phyloP scores from a whole-genome alignment of 2,329 filamentous ascomycete species.

The Ophiostoma ulmi region DNA sequence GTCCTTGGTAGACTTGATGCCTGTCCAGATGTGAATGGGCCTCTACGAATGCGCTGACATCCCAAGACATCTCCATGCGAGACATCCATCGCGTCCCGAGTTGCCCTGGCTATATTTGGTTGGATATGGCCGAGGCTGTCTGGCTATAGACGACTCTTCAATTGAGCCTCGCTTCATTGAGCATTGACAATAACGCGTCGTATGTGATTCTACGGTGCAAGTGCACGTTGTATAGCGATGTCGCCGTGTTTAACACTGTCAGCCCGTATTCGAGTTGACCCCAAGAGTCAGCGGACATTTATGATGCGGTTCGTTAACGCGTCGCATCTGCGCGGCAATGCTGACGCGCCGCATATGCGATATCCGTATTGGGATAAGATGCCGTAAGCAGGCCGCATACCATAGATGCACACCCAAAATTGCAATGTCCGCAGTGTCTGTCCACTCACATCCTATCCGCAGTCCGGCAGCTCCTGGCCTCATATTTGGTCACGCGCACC shows the following conservation, averaged over 20 bases:
- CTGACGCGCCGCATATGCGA: background rate
- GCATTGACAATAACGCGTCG: too few relatives aligned
- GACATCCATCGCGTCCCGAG: background rate
- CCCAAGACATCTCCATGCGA: background rate
- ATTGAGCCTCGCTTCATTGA: background rate
- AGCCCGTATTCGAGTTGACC: background rate
- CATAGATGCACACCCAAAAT: background rate
- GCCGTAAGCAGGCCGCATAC: background rate
- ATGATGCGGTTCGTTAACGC: background rate
- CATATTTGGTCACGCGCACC: constrained; percentile 8
- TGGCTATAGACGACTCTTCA: background rate
- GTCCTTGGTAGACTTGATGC: background rate
- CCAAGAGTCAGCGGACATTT: background rate
- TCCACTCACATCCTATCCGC: background rate
- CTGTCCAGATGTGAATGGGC: background rate
- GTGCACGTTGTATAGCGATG: background rate
- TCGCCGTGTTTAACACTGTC: background rate
- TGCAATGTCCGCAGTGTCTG: background rate
- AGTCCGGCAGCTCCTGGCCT: constrained; percentile 3
- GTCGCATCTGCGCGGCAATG: background rate
- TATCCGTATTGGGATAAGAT: background rate
- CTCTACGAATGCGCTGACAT: background rate
- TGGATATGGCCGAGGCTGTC: background rate
- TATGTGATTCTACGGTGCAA: too few relatives aligned
- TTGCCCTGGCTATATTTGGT: background rate